These are phyloP conservation scores for Stygiomarasmius scandens DNA, from an alignment of 1,284 basidiomycete species.

Conservation along the genomic window DNA sequence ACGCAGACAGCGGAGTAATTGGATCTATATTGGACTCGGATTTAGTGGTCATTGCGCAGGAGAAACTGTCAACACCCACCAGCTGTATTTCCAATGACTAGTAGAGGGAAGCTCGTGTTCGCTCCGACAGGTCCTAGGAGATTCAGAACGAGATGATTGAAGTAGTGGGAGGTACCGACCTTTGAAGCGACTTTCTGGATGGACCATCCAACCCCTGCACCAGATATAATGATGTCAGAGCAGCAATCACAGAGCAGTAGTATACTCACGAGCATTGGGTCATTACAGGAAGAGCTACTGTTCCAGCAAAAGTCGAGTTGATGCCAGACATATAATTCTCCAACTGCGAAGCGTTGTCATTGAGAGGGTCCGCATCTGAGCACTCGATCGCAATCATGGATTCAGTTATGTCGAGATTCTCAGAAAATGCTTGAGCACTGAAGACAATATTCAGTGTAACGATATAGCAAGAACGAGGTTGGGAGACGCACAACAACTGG, in stretches of 20 bases:
- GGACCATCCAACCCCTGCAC: slow-evolving; percentile 32
- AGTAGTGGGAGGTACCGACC: slow-evolving; percentile 19
- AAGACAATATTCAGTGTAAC: not conserved
- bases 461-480: not conserved
- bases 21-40: slow-evolving; percentile 34
- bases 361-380: not conserved
- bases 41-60: not conserved
- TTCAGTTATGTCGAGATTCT: slow-evolving; percentile 3
- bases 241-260: not conserved
- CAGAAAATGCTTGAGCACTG: not conserved
- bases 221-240: not conserved
- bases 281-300: not conserved
- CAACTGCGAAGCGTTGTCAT: not conserved
- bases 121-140: slow-evolving; percentile 20
- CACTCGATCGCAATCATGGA: not conserved
- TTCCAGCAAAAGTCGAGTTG: slow-evolving; percentile 2
- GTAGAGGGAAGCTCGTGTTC: slow-evolving; percentile 24
- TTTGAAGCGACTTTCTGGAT: slow-evolving; percentile 33
- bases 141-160: not conserved
- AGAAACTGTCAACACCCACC: slow-evolving; percentile 7
- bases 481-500: slow-evolving; percentile 13
- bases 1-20: slow-evolving; percentile 38
- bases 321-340: not conserved
- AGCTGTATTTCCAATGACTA: slow-evolving; percentile 23
- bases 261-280: not conserved